These are phyloP conservation scores for Metschnikowia dekortorum DNA, from an alignment of 805 yeast genomes.

Conservation along the genomic window DNA sequence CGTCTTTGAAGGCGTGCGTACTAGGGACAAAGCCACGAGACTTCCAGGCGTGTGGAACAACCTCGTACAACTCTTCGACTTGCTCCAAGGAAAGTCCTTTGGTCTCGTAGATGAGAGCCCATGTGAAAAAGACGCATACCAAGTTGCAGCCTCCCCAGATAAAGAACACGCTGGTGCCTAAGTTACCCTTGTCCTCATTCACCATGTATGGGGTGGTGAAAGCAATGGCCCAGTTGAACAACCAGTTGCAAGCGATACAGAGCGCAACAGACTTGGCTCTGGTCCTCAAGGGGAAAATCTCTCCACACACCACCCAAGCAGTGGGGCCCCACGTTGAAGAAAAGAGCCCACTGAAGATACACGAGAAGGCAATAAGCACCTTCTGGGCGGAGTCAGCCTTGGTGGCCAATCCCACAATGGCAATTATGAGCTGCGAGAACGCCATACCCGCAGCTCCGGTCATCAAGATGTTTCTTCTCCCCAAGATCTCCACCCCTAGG, in stretches of 20 bases:
- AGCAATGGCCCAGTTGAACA: conserved; percentile 40
- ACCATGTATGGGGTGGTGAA: conserved; percentile 42
- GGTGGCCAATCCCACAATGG: conserved; percentile 39
- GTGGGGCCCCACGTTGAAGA: conserved; percentile 42
- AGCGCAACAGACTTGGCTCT: conserved; percentile 39
- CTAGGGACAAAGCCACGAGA: conserved; percentile 30
- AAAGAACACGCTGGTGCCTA: conserved; percentile 39
- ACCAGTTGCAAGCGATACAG: conserved; percentile 41
- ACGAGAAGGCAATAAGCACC: conserved; percentile 35
- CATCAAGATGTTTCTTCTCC: conserved; percentile 61
- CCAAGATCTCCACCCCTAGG: conserved; percentile 55
- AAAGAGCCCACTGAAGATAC: conserved; percentile 37
- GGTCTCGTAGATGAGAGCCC: conserved; percentile 34
- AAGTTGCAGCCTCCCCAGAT: conserved; percentile 41
- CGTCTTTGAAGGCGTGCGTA: conserved; percentile 34
- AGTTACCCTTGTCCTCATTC: conserved; percentile 34
- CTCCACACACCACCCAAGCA: conserved; percentile 38
- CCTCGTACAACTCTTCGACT: conserved; percentile 37
- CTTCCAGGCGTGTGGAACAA: conserved; percentile 31
- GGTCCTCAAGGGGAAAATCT: conserved; percentile 33
- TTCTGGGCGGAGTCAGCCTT: conserved; percentile 30
- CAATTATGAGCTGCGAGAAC: conserved; percentile 48
- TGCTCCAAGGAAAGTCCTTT: conserved; percentile 41
- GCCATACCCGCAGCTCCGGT: conserved; percentile 63
- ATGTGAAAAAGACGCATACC: conserved; percentile 31